phyloP scores from a whole-genome alignment of 179 eudicot species.

The Gypsophila paniculata region DNA sequence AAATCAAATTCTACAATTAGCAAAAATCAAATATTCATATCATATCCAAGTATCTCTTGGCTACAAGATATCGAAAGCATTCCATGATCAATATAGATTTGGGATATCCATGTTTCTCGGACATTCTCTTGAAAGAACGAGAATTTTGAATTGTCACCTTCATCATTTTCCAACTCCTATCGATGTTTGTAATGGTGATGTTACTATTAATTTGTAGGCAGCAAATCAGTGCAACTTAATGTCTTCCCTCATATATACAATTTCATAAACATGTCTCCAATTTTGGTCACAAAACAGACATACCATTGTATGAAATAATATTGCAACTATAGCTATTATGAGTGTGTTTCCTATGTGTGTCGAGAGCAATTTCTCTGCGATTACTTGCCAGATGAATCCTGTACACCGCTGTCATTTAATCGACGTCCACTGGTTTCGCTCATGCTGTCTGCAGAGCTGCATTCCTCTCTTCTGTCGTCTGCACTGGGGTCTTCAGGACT shows the following conservation, averaged over 20 bases:
- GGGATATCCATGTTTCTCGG: no score
- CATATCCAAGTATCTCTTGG: no score
- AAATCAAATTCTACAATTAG: no score
- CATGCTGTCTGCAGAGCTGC: conserved; percentile 36
- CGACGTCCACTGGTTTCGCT: not conserved
- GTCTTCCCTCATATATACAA: conserved; percentile 4
- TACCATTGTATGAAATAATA: not conserved
- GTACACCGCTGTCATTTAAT: conserved; percentile 16
- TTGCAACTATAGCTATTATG: conserved; percentile 11
- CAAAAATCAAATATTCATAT: no score
- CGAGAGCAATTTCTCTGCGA: not conserved
- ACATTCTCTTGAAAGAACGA: no score
- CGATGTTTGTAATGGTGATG: no score
- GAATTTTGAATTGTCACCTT: no score
- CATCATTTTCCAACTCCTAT: no score
- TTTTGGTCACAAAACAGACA: conserved; percentile 5
- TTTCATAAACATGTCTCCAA: conserved; percentile 3
- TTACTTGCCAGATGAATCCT: conserved; percentile 17
- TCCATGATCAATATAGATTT: no score
- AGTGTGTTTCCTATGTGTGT: not conserved
- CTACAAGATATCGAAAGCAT: no score
- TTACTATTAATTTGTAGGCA: not conserved
- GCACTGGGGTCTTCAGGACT: conserved; percentile 41
- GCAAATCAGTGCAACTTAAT: not conserved
- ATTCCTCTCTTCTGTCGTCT: conserved; percentile 25